Conservation (phyloP, 306 rosid species). For the Rosa rugosa region DNA sequence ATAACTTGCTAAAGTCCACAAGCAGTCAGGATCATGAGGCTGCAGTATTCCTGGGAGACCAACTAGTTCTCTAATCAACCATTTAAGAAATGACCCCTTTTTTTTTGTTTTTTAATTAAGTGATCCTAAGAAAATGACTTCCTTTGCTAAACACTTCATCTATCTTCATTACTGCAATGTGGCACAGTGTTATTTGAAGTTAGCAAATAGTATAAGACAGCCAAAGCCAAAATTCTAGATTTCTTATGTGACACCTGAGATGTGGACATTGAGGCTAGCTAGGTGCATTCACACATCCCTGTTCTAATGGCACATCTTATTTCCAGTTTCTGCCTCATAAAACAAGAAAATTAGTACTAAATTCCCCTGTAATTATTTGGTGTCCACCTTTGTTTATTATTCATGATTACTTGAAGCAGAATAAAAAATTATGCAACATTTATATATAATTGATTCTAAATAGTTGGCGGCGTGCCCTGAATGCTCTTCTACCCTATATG, state of each 20-base stretch:
- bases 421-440: slow-evolving; percentile 8
- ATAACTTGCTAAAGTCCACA: slow-evolving; percentile 6
- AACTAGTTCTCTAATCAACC: background rate
- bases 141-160: background rate
- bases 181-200: slow-evolving; percentile 12
- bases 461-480: slow-evolving; percentile 60
- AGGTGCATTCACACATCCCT: slow-evolving; percentile 31
- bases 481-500: slow-evolving; percentile 41
- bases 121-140: background rate
- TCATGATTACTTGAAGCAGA: slow-evolving; percentile 1
- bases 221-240: slow-evolving; percentile 42
- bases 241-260: slow-evolving; percentile 16
- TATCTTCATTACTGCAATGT: slow-evolving; percentile 10
- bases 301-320: background rate
- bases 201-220: slow-evolving; percentile 30
- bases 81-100: background rate
- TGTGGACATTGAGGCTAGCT: slow-evolving; percentile 17
- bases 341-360: background rate
- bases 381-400: background rate
- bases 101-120: background rate
- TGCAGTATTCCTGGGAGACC: slow-evolving; percentile 8
- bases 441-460: slow-evolving; percentile 24
- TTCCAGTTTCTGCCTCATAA: background rate
- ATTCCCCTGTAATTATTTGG: background rate
- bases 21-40: background rate